Evolutionary conservation across 164 flowering plant species (phyloP).

Genomic region (Stephania yunnanensis): DNA sequence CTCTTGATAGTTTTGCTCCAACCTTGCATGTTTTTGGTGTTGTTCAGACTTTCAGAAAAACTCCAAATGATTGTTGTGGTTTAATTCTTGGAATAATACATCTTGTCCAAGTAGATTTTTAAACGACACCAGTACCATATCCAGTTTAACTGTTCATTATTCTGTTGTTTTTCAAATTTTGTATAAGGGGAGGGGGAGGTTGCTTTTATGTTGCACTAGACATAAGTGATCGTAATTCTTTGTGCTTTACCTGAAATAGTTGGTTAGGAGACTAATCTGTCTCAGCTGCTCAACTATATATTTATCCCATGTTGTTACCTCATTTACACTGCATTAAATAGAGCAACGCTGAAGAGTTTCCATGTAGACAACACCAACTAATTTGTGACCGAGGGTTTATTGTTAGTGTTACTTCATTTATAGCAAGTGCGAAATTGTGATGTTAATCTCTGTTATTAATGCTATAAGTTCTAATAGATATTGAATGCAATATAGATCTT

Average conservation of each 20-base stretch:
- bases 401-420: background rate
- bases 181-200: background rate
- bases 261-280: background rate
- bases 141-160: background rate
- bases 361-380: too few relatives aligned
- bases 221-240: background rate
- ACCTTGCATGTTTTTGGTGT: slow-evolving; percentile 4
- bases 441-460: background rate
- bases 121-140: background rate
- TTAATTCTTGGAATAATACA: background rate
- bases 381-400: too few relatives aligned
- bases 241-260: background rate
- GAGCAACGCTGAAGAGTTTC: too few relatives aligned
- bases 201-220: background rate
- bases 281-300: background rate
- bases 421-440: background rate
- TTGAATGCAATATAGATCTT: background rate
- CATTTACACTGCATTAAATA: background rate
- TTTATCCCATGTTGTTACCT: too few relatives aligned
- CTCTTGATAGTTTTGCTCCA: slow-evolving; percentile 35
- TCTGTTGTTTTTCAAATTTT: background rate
- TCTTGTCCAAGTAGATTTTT: background rate
- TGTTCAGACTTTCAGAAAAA: slow-evolving; percentile 10
- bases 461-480: background rate
- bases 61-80: slow-evolving; percentile 12